Conservation (phyloP, 371 early-diverging fungal species). For the Mortierella sp. region DNA sequence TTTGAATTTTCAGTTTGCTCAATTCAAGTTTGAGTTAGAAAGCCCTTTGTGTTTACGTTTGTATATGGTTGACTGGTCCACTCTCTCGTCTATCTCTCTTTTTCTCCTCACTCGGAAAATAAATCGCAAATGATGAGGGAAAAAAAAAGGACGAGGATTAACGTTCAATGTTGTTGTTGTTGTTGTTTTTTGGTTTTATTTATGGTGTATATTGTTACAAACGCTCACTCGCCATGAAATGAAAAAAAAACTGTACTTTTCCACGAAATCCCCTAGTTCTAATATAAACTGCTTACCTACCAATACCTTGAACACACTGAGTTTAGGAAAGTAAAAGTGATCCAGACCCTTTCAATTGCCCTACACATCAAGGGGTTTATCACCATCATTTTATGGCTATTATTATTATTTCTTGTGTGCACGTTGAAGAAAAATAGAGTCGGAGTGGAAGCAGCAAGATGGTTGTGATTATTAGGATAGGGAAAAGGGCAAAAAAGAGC, state of each 20-base stretch:
- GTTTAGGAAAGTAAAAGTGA: no score
- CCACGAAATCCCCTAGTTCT: neutral
- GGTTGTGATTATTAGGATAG: no score
- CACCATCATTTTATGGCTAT: no score
- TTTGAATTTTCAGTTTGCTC: neutral
- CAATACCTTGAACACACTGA: no score
- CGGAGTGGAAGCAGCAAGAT: neutral
- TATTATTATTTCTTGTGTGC: no score
- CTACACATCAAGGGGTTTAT: no score
- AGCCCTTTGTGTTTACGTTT: neutral
- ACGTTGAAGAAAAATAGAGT: neutral
- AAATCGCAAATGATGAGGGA: neutral
- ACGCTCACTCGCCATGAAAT: neutral
- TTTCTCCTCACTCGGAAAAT: conserved; percentile 1
- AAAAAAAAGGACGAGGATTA: neutral
- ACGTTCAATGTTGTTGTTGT: neutral
- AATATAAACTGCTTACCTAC: no score
- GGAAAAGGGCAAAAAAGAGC: neutral
- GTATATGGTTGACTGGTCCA: neutral
- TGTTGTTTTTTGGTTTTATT: neutral
- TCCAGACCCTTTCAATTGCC: no score
- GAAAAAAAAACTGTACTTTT: neutral
- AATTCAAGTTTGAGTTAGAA: neutral
- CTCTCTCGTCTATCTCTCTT: neutral
- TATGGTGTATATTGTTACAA: no score